A percentile compares a stretch with the other conserved stretches of the same genome.
phyloP scores from a whole-genome alignment of 768 basidiomycete species.

The Tylopilus intermedius region DNA sequence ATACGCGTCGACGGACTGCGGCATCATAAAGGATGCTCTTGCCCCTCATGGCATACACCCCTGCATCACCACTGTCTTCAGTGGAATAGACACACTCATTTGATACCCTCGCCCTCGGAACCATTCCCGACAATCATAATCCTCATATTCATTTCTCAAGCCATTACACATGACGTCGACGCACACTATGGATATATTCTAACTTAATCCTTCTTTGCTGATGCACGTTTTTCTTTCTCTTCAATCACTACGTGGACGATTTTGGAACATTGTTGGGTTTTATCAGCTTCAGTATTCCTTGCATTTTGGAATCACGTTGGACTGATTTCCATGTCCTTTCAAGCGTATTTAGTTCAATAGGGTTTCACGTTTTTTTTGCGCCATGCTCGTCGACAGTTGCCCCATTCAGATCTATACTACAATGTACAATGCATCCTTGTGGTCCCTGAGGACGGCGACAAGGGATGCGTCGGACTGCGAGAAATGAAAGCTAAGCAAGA shows the following conservation, averaged over 20 bases:
- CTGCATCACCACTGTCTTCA: slow-evolving; percentile 11
- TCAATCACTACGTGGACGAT: slow-evolving; percentile 17
- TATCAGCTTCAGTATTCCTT: slow-evolving; percentile 4
- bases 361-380: neutral
- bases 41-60: neutral
- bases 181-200: slow-evolving; percentile 22
- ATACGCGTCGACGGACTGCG: slow-evolving; percentile 16
- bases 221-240: neutral
- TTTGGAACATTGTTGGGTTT: slow-evolving; percentile 10
- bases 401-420: slow-evolving; percentile 19
- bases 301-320: slow-evolving; percentile 15
- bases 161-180: slow-evolving; percentile 10
- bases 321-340: slow-evolving; percentile 12
- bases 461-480: neutral
- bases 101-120: slow-evolving; percentile 26
- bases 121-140: slow-evolving; percentile 10
- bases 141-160: slow-evolving; percentile 16
- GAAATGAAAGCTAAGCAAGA: slow-evolving; percentile 39
- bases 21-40: slow-evolving; percentile 18
- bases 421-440: slow-evolving; percentile 27
- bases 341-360: slow-evolving; percentile 8
- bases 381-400: slow-evolving; percentile 9
- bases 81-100: slow-evolving; percentile 19
- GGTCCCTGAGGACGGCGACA: neutral
- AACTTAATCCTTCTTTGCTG: slow-evolving; percentile 14